phyloP scores from a whole-genome alignment of 2,329 filamentous ascomycete genomes.

The Zasmidium citrigriseum region DNA sequence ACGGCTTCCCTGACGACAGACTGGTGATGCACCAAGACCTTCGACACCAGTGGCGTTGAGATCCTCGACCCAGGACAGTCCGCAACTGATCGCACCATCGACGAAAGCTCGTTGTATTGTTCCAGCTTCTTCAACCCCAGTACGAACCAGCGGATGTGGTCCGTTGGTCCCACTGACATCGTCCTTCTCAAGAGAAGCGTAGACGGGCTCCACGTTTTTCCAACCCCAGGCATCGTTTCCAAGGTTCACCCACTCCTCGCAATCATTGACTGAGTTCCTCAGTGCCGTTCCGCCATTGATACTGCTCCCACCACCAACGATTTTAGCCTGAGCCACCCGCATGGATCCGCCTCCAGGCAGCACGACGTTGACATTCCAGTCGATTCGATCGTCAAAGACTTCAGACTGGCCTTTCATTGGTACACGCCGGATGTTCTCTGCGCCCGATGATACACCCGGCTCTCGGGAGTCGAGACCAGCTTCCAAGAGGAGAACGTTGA shows the following conservation, averaged over 20 bases:
- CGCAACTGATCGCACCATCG: constrained; percentile 3
- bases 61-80: constrained; percentile 8
- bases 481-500: constrained; percentile 25
- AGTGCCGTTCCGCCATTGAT: constrained; percentile 38
- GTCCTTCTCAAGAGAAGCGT: constrained; percentile 7
- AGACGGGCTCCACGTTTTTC: constrained; percentile 36
- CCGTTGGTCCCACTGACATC: background rate
- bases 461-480: constrained; percentile 19
- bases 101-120: constrained; percentile 12
- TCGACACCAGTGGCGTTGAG: constrained; percentile 8
- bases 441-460: constrained; percentile 3
- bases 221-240: constrained; percentile 63
- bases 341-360: constrained; percentile 3
- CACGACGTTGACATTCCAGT: constrained; percentile 8
- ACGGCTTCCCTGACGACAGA: constrained; percentile 2
- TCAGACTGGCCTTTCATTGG: constrained; percentile 14
- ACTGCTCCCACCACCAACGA: constrained; percentile 26
- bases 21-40: background rate
- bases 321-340: constrained; percentile 13
- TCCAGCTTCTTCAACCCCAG: constrained; percentile 3
- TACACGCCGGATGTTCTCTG: constrained; percentile 9
- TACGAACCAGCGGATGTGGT: constrained; percentile 8
- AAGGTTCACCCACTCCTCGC: constrained; percentile 59
- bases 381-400: constrained; percentile 10
- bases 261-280: constrained; percentile 50